phyloP scores from a whole-genome alignment of 129 eudicot genomes.

The Artemisia tridentata region DNA sequence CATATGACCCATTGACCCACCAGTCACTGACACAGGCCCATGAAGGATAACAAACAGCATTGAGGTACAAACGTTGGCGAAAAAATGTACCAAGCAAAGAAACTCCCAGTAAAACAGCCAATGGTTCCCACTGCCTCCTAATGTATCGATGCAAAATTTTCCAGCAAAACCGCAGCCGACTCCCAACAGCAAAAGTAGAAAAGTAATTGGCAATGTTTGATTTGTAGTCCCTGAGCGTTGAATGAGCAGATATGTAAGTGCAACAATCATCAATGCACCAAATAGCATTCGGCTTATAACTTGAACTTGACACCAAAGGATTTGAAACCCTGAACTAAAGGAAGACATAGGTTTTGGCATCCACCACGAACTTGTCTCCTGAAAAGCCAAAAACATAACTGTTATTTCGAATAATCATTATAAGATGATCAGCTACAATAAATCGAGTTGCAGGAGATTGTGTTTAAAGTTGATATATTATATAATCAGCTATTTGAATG shows the following conservation, averaged over 20 bases:
- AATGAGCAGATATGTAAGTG: constrained; percentile 51
- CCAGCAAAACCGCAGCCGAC: constrained; percentile 69
- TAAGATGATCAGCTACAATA: no score
- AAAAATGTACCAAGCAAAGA: constrained; percentile 65
- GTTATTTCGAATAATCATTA: no score
- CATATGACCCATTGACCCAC: constrained; percentile 17
- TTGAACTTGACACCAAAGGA: constrained; percentile 59
- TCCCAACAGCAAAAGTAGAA: constrained; percentile 66
- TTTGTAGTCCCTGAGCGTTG: constrained; percentile 56
- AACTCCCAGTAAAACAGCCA: constrained; percentile 82
- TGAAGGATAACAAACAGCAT: constrained; percentile 47
- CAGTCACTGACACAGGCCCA: constrained; percentile 63
- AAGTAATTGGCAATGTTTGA: constrained; percentile 85
- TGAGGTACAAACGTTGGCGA: constrained; percentile 48
- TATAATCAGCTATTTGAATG: no score
- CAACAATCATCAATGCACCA: constrained; percentile 49
- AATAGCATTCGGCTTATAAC: constrained; percentile 66
- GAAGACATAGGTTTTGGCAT: constrained; percentile 70
- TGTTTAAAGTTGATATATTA: no score
- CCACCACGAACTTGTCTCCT: constrained; percentile 91
- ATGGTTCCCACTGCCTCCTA: constrained; percentile 82
- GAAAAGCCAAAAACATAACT: constrained; percentile 4
- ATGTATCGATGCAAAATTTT: constrained; percentile 70
- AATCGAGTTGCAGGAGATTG: no score
- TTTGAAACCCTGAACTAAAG: constrained; percentile 58